Conservation (phyloP, 176 grass and related monocot genomes). For the Luzula sylvatica region DNA sequence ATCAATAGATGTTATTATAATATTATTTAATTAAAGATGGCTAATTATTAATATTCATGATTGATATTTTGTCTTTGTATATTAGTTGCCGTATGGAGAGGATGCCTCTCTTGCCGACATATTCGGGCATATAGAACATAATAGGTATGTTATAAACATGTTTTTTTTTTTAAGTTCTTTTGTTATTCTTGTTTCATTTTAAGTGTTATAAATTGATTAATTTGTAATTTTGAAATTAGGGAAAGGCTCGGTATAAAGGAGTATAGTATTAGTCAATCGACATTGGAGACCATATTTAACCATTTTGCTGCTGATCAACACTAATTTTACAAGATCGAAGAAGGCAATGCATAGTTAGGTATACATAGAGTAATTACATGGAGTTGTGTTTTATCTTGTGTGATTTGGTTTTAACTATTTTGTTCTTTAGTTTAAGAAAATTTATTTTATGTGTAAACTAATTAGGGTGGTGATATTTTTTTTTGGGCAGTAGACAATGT, state of each 20-base stretch:
- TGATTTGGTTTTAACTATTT: no score
- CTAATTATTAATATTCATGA: neutral
- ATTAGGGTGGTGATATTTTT: no score
- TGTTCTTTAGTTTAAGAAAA: no score
- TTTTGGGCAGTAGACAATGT: no score
- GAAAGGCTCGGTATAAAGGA: slow-evolving; percentile 38
- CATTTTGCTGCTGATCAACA: slow-evolving; percentile 34
- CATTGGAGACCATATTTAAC: slow-evolving; percentile 43
- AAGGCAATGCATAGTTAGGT: no score
- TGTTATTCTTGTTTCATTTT: neutral
- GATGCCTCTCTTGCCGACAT: slow-evolving; percentile 42
- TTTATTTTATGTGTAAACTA: no score
- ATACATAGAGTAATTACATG: no score
- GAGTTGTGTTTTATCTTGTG: no score
- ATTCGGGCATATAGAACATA: slow-evolving; percentile 46
- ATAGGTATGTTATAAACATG: slow-evolving; percentile 18
- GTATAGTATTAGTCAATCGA: slow-evolving; percentile 50
- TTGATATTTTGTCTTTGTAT: slow-evolving; percentile 4
- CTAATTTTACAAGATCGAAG: slow-evolving; percentile 17
- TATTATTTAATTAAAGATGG: slow-evolving; percentile 1
- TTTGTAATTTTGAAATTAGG: slow-evolving; percentile 16
- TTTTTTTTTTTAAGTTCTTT: neutral
- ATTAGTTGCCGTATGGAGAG: slow-evolving; percentile 39
- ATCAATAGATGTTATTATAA: neutral
- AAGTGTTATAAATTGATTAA: neutral